A percentile compares a stretch with the other conserved stretches of the same genome.
Evolutionary conservation across 192 early-diverging fungal genomes (phyloP).

Genomic region (Funneliformis geosporum): DNA sequence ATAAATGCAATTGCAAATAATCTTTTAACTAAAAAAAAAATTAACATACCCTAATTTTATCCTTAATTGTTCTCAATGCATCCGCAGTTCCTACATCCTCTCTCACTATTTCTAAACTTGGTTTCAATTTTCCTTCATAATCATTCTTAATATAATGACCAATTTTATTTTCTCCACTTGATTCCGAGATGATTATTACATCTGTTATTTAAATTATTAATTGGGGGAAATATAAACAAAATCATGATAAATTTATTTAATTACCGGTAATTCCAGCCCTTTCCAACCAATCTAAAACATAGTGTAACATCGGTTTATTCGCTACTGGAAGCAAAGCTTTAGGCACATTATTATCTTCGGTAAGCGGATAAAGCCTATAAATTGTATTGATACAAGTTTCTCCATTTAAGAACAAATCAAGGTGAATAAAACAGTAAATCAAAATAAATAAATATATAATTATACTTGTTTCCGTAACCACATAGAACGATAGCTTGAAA

Average conservation of each 20-base stretch:
- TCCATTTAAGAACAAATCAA: background rate
- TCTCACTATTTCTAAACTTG: slow-evolving; percentile 63
- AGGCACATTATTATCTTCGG: slow-evolving; percentile 79
- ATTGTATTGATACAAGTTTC: too few species aligned
- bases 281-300: slow-evolving; percentile 94
- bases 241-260: background rate
- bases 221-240: background rate
- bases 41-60: slow-evolving; percentile 75
- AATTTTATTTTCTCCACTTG: slow-evolving; percentile 70
- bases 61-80: slow-evolving; percentile 74
- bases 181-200: slow-evolving; percentile 72
- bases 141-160: slow-evolving; percentile 61
- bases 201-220: slow-evolving; percentile 47
- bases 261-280: slow-evolving; percentile 66
- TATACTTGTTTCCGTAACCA: slow-evolving; percentile 66
- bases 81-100: slow-evolving; percentile 81
- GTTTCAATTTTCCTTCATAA: slow-evolving; percentile 64
- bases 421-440: background rate
- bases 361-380: slow-evolving; percentile 70
- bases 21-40: background rate
- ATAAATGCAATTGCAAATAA: background rate
- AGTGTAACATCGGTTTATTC: slow-evolving; percentile 93
- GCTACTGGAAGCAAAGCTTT: slow-evolving; percentile 94
- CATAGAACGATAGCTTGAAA: slow-evolving; percentile 71
- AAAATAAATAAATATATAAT: slow-evolving; percentile 8